A percentile compares a stretch with the other conserved stretches of the same genome.
These are phyloP conservation scores for Cutaneotrichosporon sp. DNA, from an alignment of 1,284 basidiomycete genomes.

Conservation along the genomic window DNA sequence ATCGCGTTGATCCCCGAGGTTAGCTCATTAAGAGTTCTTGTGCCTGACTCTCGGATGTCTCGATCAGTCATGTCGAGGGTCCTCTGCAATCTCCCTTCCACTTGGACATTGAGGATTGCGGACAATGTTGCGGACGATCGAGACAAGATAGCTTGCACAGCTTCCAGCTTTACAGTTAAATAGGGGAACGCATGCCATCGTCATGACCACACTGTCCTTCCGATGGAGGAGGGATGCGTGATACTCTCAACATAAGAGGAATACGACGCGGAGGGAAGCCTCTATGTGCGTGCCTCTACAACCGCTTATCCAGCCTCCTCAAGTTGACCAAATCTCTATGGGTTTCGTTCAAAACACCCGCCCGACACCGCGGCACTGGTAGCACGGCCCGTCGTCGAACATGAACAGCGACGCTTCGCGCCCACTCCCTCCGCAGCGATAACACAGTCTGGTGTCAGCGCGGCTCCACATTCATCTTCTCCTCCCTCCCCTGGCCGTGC, in stretches of 20 bases:
- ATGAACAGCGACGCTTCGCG: slow-evolving; percentile 41
- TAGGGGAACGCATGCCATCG: not conserved
- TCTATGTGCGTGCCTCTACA: not conserved
- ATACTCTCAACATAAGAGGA: not conserved
- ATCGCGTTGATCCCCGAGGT: not conserved
- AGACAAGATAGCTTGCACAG: not conserved
- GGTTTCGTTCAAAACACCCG: slow-evolving; percentile 30
- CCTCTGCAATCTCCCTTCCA: no score
- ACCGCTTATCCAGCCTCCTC: not conserved
- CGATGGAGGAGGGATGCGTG: not conserved
- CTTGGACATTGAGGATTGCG: not conserved
- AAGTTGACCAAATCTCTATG: not conserved
- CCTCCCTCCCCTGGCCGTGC: not conserved
- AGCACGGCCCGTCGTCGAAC: slow-evolving; percentile 44
- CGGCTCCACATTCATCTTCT: not conserved
- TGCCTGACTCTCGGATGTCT: not conserved
- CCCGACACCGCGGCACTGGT: slow-evolving; percentile 41
- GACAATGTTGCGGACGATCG: not conserved
- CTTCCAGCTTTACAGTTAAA: not conserved
- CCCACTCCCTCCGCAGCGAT: slow-evolving; percentile 42
- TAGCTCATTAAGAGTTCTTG: not conserved
- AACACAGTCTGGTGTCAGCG: slow-evolving; percentile 33
- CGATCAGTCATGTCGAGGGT: not conserved
- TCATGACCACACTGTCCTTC: not conserved
- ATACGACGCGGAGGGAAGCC: not conserved